Evolutionary conservation across 2,329 filamentous ascomycete species (phyloP), one percentile per base, ranked within the genome.

Genomic region (Madurella fahalii): DNA sequence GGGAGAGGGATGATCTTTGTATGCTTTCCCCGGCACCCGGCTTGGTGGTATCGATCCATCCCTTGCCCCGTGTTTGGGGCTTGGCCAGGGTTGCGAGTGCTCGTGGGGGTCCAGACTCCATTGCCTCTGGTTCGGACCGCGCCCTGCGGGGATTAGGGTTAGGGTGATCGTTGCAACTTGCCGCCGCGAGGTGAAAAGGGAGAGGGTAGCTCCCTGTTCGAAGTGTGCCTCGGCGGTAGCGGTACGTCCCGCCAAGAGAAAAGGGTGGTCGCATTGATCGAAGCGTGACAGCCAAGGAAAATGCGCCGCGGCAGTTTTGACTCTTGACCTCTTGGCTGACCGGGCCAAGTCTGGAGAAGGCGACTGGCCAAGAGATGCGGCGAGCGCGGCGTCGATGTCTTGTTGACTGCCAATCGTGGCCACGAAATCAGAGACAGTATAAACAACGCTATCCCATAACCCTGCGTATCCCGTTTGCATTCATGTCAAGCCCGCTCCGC

Each of bases 1-100:
- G 53, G 58, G 50, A 58, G 42, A 30, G 39, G 31, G 47, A 4
- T 39, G 50, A 54, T 58, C 50, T 60, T 59, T 49, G 53, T 58
- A 54, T 53, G 44, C 47, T 15, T 40, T 15, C 12, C 2, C 12
- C 13, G 13, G 11, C 41, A 44, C 41, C 47, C 34, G 52, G 37
- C 43, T 32, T 42, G 31, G 40, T 31, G 48, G 43, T 34, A 39
- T 43, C 45, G 50, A 46, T 47, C 49, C 32, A 20, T 30, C 47
- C 32, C 45, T 39, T 39, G 41, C 54, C 54, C 55, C 52, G 49
- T 55, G 57, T 55, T 51, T 52, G 48, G 54, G 44, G 5, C 47
- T 46, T 47, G 52, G 47, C 47, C 47, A 9, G 41, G 52, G 54
- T 9, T 37, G 34, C 13, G 9, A 25, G 25, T 25, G 25, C 25